phyloP scores from a whole-genome alignment of 2,329 filamentous ascomycete species.

The Diaporthe helianthi region DNA sequence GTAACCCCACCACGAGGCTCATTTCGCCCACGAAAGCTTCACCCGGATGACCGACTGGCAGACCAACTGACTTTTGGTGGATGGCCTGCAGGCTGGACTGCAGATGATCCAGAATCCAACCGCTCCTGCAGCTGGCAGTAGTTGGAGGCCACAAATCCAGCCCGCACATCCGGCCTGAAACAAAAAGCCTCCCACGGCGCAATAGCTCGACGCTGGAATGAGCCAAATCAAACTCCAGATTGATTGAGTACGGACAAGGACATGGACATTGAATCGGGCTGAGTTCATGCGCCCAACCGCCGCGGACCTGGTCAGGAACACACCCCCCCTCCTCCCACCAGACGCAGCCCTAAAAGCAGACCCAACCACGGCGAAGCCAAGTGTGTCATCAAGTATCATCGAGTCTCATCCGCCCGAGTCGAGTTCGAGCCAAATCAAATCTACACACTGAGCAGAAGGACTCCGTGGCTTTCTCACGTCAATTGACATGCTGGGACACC shows the following conservation, averaged over 20 bases:
- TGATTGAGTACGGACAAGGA: constrained; percentile 9
- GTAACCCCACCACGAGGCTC: constrained; percentile 1
- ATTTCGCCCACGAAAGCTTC: not conserved
- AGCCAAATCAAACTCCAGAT: constrained; percentile 24
- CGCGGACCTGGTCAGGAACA: constrained; percentile 15
- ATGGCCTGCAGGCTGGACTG: not conserved
- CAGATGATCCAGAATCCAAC: constrained; percentile 2
- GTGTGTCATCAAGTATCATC: constrained; percentile 21
- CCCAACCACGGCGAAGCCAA: constrained; percentile 11
- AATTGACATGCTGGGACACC: constrained; percentile 11
- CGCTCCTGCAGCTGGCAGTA: not conserved
- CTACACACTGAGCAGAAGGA: too few species aligned
- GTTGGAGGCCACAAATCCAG: not conserved
- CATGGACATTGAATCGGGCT: constrained; percentile 9
- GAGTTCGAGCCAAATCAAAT: constrained; percentile 6
- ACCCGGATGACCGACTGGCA: not conserved
- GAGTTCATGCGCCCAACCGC: constrained; percentile 23
- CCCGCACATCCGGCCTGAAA: constrained; percentile 15
- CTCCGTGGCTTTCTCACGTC: constrained; percentile 2
- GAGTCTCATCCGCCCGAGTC: constrained; percentile 14
- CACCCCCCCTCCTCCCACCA: too few species aligned
- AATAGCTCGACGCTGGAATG: constrained; percentile 20
- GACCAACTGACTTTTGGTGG: not conserved
- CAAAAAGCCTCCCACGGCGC: constrained; percentile 13
- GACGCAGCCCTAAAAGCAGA: too few species aligned